A percentile compares a stretch with the other conserved stretches of the same genome.
Evolutionary conservation across 305 asterid genomes (phyloP).

Genomic region (Fraxinus greggii): DNA sequence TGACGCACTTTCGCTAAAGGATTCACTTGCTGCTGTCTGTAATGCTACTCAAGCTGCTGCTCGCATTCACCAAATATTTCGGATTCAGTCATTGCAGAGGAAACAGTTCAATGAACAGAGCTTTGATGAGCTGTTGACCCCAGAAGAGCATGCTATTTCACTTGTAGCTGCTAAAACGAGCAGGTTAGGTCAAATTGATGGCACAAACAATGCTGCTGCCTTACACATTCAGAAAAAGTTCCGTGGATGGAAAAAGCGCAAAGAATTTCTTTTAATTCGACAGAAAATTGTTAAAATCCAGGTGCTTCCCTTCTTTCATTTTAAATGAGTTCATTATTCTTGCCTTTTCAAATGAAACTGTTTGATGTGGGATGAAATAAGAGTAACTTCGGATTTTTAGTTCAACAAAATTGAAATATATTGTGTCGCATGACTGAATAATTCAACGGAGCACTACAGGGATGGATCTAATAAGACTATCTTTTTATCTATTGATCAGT

Average conservation of each 20-base stretch:
- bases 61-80: constrained; percentile 82
- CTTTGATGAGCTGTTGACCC: constrained; percentile 36
- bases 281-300: constrained; percentile 88
- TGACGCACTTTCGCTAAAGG: constrained; percentile 68
- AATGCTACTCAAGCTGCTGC: constrained; percentile 96
- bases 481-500: neutral
- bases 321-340: neutral
- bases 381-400: neutral
- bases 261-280: constrained; percentile 66
- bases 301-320: constrained; percentile 46
- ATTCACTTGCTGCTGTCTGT: constrained; percentile 86
- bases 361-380: neutral
- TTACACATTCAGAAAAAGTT: constrained; percentile 77
- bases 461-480: neutral
- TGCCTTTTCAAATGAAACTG: neutral
- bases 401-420: neutral
- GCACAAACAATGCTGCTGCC: constrained; percentile 71
- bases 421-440: neutral
- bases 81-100: constrained; percentile 86
- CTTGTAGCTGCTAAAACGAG: constrained; percentile 51
- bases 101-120: constrained; percentile 54
- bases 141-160: constrained; percentile 61
- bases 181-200: constrained; percentile 49
- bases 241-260: constrained; percentile 92
- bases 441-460: neutral